These are phyloP conservation scores for Aspergillus ochraceoroseus DNA, from an alignment of 2,329 filamentous ascomycete genomes.

Conservation along the genomic window DNA sequence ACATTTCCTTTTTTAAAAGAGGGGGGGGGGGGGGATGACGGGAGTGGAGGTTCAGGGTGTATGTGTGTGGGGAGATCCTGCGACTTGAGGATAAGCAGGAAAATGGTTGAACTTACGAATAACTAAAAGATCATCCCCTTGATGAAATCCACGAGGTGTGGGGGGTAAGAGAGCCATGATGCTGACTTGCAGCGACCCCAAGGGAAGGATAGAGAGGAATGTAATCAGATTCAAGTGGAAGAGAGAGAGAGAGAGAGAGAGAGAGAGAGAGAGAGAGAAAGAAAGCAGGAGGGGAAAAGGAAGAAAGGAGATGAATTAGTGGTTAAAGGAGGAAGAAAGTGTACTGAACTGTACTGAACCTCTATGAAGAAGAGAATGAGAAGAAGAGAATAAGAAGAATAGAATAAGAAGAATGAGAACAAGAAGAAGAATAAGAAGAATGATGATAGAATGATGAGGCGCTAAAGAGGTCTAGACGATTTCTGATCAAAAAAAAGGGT, in stretches of 20 bases:
- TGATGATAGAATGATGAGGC: conserved; percentile 18
- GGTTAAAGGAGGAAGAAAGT: not conserved
- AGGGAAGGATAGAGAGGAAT: conserved; percentile 5
- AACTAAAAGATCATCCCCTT: conserved; percentile 44
- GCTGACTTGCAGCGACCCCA: conserved; percentile 13
- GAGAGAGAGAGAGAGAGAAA: conserved; percentile 8
- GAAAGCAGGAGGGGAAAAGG: not conserved
- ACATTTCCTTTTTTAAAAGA: conserved; percentile 5
- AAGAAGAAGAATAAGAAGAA: conserved; percentile 14
- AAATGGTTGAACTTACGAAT: conserved; percentile 39
- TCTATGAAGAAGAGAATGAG: too few relatives aligned
- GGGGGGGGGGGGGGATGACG: conserved; percentile 8
- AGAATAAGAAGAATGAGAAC: conserved; percentile 12
- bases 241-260: conserved; percentile 7
- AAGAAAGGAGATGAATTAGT: not conserved
- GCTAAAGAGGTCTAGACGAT: too few relatives aligned
- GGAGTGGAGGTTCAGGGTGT: too few relatives aligned
- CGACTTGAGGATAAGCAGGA: too few relatives aligned
- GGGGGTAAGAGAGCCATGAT: conserved; percentile 35
- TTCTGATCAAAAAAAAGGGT: not conserved
- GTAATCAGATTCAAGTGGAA: conserved; percentile 2
- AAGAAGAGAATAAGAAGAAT: not conserved
- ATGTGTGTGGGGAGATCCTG: too few relatives aligned
- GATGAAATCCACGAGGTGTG: conserved; percentile 35
- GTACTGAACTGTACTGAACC: too few relatives aligned